phyloP scores from a whole-genome alignment of 306 rosid species.

The Dalbergia cochinchinensis region DNA sequence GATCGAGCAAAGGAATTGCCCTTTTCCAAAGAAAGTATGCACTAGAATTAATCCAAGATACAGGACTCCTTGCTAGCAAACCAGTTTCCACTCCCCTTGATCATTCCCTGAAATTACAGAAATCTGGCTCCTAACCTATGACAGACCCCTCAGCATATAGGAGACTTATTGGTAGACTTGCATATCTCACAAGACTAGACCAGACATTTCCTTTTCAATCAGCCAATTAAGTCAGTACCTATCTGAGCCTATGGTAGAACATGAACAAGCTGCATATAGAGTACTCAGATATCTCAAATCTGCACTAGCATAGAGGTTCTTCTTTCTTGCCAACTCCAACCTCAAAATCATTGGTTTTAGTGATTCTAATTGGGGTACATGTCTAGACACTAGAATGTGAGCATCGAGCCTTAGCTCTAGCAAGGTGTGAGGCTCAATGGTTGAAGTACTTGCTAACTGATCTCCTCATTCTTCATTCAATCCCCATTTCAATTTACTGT shows the following conservation, averaged over 20 bases:
- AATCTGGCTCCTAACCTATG: too few species aligned
- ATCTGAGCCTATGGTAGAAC: too few species aligned
- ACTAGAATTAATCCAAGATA: too few species aligned
- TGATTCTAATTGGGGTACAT: background rate
- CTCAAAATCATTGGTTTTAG: background rate
- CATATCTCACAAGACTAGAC: background rate
- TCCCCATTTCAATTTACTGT: too few species aligned
- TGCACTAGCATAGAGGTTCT: too few species aligned
- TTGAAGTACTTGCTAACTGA: too few species aligned
- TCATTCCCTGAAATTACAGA: background rate
- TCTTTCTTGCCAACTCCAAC: background rate
- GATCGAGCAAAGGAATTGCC: background rate
- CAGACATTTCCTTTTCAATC: background rate
- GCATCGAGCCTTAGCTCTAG: too few species aligned
- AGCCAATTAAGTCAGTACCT: background rate
- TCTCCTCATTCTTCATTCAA: too few species aligned
- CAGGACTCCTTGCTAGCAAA: background rate
- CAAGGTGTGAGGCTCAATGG: too few species aligned
- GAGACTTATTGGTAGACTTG: background rate
- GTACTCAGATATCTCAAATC: too few species aligned
- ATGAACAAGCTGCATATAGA: too few species aligned
- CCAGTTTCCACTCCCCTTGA: background rate
- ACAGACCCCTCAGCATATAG: background rate
- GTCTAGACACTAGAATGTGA: background rate
- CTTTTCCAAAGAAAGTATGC: background rate